phyloP scores from a whole-genome alignment of 805 yeast species.

The Kodamaea laetipori region DNA sequence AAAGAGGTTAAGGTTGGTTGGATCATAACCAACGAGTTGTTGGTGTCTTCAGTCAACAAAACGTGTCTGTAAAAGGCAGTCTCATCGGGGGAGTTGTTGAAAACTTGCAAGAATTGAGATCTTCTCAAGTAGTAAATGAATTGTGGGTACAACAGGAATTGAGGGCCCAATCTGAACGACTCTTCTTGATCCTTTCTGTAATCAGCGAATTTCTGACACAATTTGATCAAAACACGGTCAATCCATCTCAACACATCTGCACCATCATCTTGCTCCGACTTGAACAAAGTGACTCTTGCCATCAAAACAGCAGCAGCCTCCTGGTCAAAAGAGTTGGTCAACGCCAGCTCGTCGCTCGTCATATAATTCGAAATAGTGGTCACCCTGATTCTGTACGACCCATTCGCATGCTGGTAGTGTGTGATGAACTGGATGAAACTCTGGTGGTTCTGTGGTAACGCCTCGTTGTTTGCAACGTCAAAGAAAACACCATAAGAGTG shows the following conservation, averaged over 20 bases:
- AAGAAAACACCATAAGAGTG: constrained; percentile 89
- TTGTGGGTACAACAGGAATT: constrained; percentile 89
- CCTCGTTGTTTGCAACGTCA: constrained; percentile 60
- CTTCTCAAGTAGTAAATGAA: constrained; percentile 94
- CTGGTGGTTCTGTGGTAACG: constrained; percentile 49
- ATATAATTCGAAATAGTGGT: constrained; percentile 73
- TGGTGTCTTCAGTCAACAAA: constrained; percentile 85
- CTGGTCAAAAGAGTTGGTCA: constrained; percentile 84
- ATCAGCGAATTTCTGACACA: constrained; percentile 93
- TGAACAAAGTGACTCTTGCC: constrained; percentile 88
- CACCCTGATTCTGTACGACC: constrained; percentile 83
- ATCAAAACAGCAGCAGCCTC: constrained; percentile 96
- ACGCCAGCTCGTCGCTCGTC: constrained; percentile 49
- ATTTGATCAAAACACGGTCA: constrained; percentile 84
- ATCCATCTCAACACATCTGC: constrained; percentile 94
- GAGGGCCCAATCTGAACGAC: constrained; percentile 80
- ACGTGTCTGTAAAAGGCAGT: constrained; percentile 96
- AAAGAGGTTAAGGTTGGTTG: constrained; percentile 94
- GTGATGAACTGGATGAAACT: constrained; percentile 82
- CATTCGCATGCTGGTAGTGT: constrained; percentile 93
- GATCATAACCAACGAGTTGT: constrained; percentile 92
- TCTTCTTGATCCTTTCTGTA: constrained; percentile 82
- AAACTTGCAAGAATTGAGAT: constrained; percentile 92
- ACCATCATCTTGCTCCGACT: constrained; percentile 77
- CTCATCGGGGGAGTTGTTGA: constrained; percentile 98